Evolutionary conservation across 441 rosid genomes (phyloP).

Genomic region (Eruca vesicaria): DNA sequence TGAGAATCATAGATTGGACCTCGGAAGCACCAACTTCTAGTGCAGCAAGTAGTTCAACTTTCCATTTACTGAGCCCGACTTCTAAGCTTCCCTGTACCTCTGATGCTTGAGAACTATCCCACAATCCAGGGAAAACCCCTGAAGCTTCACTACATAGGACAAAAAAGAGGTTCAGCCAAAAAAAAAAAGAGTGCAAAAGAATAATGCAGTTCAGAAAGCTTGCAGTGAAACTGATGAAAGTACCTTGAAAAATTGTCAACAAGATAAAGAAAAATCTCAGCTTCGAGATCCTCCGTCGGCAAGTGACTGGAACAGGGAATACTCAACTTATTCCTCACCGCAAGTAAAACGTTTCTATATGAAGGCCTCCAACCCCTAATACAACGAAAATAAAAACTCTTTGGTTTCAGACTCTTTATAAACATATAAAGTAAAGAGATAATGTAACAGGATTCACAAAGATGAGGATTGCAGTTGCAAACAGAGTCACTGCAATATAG

Average conservation of each 20-base stretch:
- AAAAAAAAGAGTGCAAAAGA: not conserved
- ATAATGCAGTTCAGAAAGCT: not conserved
- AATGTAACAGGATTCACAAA: not conserved
- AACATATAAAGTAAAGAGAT: not conserved
- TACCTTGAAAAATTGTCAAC: conserved; percentile 70
- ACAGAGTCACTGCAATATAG: not conserved
- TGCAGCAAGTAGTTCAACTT: conserved; percentile 64
- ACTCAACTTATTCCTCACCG: conserved; percentile 61
- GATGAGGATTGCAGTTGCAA: not conserved
- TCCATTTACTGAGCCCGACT: conserved; percentile 69
- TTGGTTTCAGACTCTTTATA: not conserved
- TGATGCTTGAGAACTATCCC: conserved; percentile 49
- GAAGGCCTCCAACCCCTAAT: conserved; percentile 97
- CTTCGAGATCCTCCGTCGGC: conserved; percentile 82
- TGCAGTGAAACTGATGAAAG: conserved; percentile 8
- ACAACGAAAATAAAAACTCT: conserved; percentile 3
- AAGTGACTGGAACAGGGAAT: conserved; percentile 74
- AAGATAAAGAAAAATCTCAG: conserved; percentile 83
- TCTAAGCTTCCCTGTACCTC: conserved; percentile 51
- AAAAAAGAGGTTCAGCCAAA: conserved; percentile 5
- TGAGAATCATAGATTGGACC: conserved; percentile 65
- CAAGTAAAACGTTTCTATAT: conserved; percentile 76
- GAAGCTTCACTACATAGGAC: conserved; percentile 61
- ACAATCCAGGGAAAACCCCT: conserved; percentile 50
- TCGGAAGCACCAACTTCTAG: conserved; percentile 54